phyloP scores from a whole-genome alignment of 345 rosid species.

The Pistacia vera region DNA sequence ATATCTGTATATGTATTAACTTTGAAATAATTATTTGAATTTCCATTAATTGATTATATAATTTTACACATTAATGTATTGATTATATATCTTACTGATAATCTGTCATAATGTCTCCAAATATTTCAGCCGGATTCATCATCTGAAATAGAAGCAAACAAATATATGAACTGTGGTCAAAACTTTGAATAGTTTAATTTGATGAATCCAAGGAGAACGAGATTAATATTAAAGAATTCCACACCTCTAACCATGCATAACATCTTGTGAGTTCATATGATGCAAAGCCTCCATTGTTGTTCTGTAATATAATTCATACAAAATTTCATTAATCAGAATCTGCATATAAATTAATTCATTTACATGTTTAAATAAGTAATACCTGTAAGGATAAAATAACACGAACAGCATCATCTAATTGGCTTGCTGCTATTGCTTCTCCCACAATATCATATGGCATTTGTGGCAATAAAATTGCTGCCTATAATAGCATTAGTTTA shows the following conservation, averaged over 20 bases:
- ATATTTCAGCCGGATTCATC: conserved; percentile 66
- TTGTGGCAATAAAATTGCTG: conserved; percentile 45
- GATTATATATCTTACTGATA: conserved; percentile 50
- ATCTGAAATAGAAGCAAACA: conserved; percentile 32
- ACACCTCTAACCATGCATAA: conserved; percentile 65
- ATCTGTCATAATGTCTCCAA: conserved; percentile 69
- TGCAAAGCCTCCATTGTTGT: conserved; percentile 70
- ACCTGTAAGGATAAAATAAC: conserved; percentile 64
- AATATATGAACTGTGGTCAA: too few relatives aligned
- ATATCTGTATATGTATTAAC: conserved; percentile 33
- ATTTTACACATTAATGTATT: too few relatives aligned
- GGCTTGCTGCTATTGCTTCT: conserved; percentile 38
- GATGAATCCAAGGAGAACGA: too few relatives aligned
- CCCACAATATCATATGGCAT: conserved; percentile 47
- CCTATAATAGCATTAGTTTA: conserved; percentile 27
- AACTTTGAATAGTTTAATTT: too few relatives aligned
- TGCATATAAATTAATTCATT: too few relatives aligned
- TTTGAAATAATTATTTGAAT: too few relatives aligned
- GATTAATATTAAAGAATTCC: too few relatives aligned
- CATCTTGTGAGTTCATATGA: conserved; percentile 81
- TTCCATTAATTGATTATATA: too few relatives aligned
- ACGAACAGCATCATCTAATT: conserved; percentile 54
- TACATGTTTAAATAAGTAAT: not conserved
- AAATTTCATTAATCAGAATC: not conserved
- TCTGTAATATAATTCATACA: conserved; percentile 31